phyloP scores from a whole-genome alignment of 140 eudicot species.

The Cichorium intybus region DNA sequence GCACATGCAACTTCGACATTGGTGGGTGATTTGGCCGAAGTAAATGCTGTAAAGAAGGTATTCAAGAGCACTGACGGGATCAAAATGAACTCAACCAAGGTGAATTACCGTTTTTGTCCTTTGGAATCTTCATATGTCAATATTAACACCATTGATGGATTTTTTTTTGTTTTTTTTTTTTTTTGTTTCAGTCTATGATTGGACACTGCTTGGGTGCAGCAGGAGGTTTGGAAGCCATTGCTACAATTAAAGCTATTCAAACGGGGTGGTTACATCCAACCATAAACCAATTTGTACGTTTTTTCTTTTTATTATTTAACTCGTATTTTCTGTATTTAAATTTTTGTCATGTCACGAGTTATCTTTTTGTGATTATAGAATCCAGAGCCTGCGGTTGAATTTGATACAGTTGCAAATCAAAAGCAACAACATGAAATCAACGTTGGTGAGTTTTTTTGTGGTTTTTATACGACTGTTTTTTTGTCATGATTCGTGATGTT shows the following conservation, averaged over 20 bases:
- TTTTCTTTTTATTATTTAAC: neutral
- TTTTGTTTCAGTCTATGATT: slow-evolving; percentile 76
- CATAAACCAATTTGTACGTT: slow-evolving; percentile 82
- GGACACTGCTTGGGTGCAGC: slow-evolving; percentile 99
- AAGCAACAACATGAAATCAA: slow-evolving; percentile 77
- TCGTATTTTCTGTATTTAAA: neutral
- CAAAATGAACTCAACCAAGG: slow-evolving; percentile 90
- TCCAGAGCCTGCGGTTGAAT: slow-evolving; percentile 66
- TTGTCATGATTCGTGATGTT: too few relatives aligned
- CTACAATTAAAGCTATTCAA: slow-evolving; percentile 73
- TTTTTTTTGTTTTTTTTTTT: neutral
- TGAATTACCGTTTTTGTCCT: slow-evolving; percentile 8
- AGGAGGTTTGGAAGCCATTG: slow-evolving; percentile 97
- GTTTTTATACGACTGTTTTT: neutral
- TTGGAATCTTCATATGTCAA: neutral
- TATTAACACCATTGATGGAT: neutral
- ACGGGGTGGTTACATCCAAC: slow-evolving; percentile 97
- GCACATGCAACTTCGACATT: slow-evolving; percentile 92
- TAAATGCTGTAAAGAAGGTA: slow-evolving; percentile 88
- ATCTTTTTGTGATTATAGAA: slow-evolving; percentile 40
- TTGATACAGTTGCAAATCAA: slow-evolving; percentile 62
- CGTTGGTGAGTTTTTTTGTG: slow-evolving; percentile 56
- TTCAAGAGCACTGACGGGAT: slow-evolving; percentile 72
- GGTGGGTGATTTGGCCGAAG: slow-evolving; percentile 87
- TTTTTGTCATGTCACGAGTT: neutral